Evolutionary conservation across 257 asterid species (phyloP), one percentile per base, ranked within the genome.

Genomic region (Scutellaria minor): DNA sequence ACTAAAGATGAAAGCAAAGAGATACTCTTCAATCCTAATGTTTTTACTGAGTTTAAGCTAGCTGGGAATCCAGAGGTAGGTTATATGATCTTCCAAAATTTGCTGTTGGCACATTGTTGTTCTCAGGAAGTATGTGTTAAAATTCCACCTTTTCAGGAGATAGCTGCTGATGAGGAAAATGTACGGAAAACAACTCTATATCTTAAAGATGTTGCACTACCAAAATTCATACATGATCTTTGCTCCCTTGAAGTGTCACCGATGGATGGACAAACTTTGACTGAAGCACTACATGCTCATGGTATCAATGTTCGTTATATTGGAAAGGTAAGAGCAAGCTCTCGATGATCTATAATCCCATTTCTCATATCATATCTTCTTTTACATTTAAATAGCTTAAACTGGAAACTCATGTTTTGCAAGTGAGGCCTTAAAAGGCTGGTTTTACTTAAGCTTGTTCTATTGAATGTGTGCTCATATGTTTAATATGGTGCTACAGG

Each of bases 241-340:
- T 80, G 90, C 77, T 78, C 90, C 66, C 98, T 93, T 70, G 98
- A 93, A 80, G 96, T 93, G 83, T 93, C 98, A 68, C 98, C 98
- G 60, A 90, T 90, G 97, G 97, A 93, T 82, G 98, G 98, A 20
- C 96, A 89, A 53, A 90, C 98, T 59, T 82, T 93, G 64, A 93
- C 96, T 47, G 98, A 93, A 81, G 95, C 97, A 51, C 93, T 93
- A 72, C 98, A 89, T 86, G 93, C 97, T 31, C 93, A 90, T 82
- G 98, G 98, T 51, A 85, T 93, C 71, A 93, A 93, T 68, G 81
- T 90, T 71, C 98, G 97, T 47, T 93, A 93, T 74, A 79, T 93
- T 71, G 96, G 98, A 65, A 86, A 86, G 80, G 98, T 90, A 87
- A 81, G 89, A 62, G 46, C 67, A 44, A 40, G 62, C 54, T 40